Percentiles rank a stretch among this genome's conserved stretches.
Conservation (phyloP, 2,329 filamentous ascomycete genomes). For the Colletotrichum chrysophilum region DNA sequence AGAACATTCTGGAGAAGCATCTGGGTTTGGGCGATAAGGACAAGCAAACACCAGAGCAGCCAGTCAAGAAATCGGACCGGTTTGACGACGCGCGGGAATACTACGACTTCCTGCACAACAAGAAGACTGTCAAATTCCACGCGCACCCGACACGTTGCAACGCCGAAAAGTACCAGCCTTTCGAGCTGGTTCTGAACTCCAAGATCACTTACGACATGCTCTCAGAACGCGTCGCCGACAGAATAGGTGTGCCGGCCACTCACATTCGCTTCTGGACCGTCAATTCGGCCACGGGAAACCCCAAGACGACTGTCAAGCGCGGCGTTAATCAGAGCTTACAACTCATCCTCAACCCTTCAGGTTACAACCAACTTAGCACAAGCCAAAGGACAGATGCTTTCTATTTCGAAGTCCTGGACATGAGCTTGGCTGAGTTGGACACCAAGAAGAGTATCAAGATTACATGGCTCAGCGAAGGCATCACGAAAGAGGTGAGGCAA, state of each 20-base stretch:
- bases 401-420: conserved; percentile 93
- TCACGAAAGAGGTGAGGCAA: conserved; percentile 81
- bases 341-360: conserved; percentile 79
- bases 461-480: conserved; percentile 85
- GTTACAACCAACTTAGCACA: conserved; percentile 72
- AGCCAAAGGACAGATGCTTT: conserved; percentile 78
- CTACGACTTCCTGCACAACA: conserved; percentile 92
- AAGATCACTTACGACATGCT: conserved; percentile 92
- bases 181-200: conserved; percentile 80
- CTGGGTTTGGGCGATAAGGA: conserved; percentile 45
- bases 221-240: conserved; percentile 80
- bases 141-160: conserved; percentile 66
- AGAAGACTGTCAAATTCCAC: conserved; percentile 78
- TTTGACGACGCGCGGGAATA: conserved; percentile 80
- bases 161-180: conserved; percentile 65
- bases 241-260: conserved; percentile 78
- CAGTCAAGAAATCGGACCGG: conserved; percentile 50
- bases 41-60: conserved; percentile 40
- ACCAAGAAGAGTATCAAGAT: conserved; percentile 89
- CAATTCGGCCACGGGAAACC: conserved; percentile 75
- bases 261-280: conserved; percentile 93
- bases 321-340: conserved; percentile 72
- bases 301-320: conserved; percentile 80
- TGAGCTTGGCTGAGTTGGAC: conserved; percentile 91
- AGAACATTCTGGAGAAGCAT: conserved; percentile 42